Evolutionary conservation across 1,284 basidiomycete species (phyloP), one percentile per base, ranked within the genome.

Genomic region (Cryptococcus sp.): DNA sequence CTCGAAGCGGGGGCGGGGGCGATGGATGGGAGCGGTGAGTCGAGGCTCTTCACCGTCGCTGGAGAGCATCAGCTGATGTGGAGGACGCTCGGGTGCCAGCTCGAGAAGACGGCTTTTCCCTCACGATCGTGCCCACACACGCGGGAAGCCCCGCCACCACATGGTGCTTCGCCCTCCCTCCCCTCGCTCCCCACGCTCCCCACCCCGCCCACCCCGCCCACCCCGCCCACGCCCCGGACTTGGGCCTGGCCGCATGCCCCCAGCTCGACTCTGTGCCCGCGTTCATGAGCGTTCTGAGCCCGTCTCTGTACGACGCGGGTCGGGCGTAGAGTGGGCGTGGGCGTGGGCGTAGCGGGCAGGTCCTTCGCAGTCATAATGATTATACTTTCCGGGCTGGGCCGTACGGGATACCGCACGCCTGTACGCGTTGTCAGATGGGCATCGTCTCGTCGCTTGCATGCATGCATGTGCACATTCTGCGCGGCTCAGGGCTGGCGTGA

Each of bases 1-100:
- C 63, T 66, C n/a, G n/a, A 59, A 61, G 59, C 39, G 67, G 67
- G 9, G 9, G 28, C 28, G 67, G 61, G 61, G 60, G 56, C 18
- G 68, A 69, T 71, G 57, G 63, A 67, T 65, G 28, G 16, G 38
- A 15, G 40, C 24, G n/a, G 7, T 5, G 7, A 20, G 33, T 2
- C 2, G 15, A n/a, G 18, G 21, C 16, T 33, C 16, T 39, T 20
- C 6, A n/a, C n/a, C n/a, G n/a, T n/a, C n/a, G n/a, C n/a, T n/a
- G n/a, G 36, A n/a, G 8, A n/a, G 16, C 13, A 42, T 35, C 16
- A 21, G 4, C 24, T 43, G 35, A 21, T 35, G 46, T 16, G 23
- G n/a, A n/a, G n/a, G n/a, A n/a, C n/a, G n/a, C n/a, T n/a, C n/a
- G n/a, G 38, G 23, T 9, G 33, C 5, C 45, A 67, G 65, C 63